These are phyloP conservation scores for Teunomyces cretensis DNA, from an alignment of 805 yeast species.

Conservation along the genomic window DNA sequence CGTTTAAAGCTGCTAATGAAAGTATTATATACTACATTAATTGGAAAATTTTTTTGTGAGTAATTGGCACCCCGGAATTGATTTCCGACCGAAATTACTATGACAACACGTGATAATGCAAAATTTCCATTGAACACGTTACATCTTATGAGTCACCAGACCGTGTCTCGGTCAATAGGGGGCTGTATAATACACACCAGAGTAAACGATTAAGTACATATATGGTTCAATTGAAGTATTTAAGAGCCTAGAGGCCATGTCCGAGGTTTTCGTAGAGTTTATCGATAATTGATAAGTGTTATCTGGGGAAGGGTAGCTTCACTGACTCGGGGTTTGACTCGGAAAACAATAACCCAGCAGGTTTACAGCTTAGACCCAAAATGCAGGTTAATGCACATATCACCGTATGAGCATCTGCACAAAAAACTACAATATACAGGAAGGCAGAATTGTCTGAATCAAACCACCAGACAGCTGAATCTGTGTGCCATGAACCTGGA, in stretches of 20 bases:
- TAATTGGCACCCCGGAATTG: slow-evolving; percentile 3
- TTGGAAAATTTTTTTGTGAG: slow-evolving; percentile 10
- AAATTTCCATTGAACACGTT: background rate
- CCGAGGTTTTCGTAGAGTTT: background rate
- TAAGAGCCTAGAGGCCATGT: background rate
- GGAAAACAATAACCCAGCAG: background rate
- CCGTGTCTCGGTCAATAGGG: background rate
- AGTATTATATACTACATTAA: background rate
- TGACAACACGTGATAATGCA: slow-evolving; percentile 3
- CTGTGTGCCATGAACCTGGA: no score
- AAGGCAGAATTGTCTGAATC: background rate
- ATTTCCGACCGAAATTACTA: slow-evolving; percentile 3
- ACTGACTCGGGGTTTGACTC: background rate
- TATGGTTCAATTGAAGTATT: background rate
- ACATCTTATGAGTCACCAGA: background rate
- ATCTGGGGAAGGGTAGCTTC: background rate
- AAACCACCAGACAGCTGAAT: background rate
- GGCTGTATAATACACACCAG: background rate
- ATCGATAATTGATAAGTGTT: background rate
- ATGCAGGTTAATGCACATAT: background rate
- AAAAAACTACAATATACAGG: background rate
- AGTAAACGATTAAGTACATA: background rate
- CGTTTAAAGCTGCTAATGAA: background rate
- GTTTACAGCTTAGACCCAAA: background rate
- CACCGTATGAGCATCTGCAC: no score